Conservation (phyloP, 768 basidiomycete species). For the Tricholoma hemisulphureum region DNA sequence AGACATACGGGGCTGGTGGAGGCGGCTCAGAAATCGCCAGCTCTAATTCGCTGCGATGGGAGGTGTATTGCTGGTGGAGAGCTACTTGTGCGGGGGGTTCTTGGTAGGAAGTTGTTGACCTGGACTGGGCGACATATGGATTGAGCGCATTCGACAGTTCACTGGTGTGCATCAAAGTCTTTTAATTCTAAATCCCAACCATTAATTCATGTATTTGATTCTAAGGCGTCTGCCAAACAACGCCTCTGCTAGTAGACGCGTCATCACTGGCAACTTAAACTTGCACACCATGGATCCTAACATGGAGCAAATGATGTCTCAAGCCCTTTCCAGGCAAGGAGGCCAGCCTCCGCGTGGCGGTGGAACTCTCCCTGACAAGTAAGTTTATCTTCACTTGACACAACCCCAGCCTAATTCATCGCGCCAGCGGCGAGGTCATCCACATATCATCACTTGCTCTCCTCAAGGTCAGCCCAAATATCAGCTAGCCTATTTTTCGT, state of each 20-base stretch:
- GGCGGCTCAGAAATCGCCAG: conserved; percentile 52
- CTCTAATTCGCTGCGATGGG: conserved; percentile 66
- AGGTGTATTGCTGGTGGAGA: conserved; percentile 38
- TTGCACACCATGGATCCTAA: conserved; percentile 45
- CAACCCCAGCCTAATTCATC: conserved; percentile 1
- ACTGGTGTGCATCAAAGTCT: conserved; percentile 55
- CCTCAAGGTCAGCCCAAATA: conserved; percentile 67
- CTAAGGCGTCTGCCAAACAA: conserved; percentile 28
- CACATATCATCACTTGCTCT: conserved; percentile 98
- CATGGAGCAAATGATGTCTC: conserved; percentile 50
- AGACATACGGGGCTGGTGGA: conserved; percentile 38
- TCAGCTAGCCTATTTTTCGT: background rate
- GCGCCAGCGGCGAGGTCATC: conserved; percentile 81
- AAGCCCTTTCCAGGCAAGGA: conserved; percentile 42
- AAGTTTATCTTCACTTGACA: conserved; percentile 17
- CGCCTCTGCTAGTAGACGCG: conserved; percentile 39
- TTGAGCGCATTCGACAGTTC: conserved; percentile 81
- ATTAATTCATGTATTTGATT: background rate
- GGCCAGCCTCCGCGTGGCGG: conserved; percentile 45
- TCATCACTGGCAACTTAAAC: conserved; percentile 35
- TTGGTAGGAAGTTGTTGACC: conserved; percentile 30
- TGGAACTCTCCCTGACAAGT: conserved; percentile 74
- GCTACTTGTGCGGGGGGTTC: conserved; percentile 28
- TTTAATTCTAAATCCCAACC: background rate
- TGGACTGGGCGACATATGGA: conserved; percentile 53